phyloP scores from a whole-genome alignment of 2,329 filamentous ascomycete genomes.

The Arachnomyces sp. region DNA sequence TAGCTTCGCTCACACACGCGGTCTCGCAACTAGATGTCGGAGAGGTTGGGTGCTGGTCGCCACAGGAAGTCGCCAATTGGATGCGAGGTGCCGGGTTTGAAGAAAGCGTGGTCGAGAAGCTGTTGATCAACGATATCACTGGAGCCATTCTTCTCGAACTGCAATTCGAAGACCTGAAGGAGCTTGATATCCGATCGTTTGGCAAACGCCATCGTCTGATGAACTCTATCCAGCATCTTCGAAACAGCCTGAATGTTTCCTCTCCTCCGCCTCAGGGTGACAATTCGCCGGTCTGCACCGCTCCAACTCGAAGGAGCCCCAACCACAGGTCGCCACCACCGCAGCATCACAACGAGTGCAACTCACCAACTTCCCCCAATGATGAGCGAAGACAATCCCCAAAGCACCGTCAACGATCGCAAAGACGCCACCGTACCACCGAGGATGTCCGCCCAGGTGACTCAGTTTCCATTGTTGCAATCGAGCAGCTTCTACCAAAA shows the following conservation, averaged over 20 bases:
- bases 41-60: constrained; percentile 25
- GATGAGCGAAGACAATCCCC: too few species aligned
- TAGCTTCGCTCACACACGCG: background rate
- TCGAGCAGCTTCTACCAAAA: constrained; percentile 85
- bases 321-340: background rate
- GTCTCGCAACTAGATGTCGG: constrained; percentile 10
- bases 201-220: constrained; percentile 56
- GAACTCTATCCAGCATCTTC: constrained; percentile 50
- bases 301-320: constrained; percentile 3
- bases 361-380: constrained; percentile 4
- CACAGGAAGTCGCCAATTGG: constrained; percentile 50
- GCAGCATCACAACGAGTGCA: constrained; percentile 1
- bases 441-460: constrained; percentile 65
- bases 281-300: constrained; percentile 2
- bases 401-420: constrained; percentile 55
- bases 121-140: constrained; percentile 86
- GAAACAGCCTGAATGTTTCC: constrained; percentile 20
- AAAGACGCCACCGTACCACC: constrained; percentile 36
- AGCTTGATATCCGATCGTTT: constrained; percentile 56
- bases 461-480: constrained; percentile 84
- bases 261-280: constrained; percentile 27
- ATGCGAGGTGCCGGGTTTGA: constrained; percentile 82
- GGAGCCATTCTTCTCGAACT: constrained; percentile 82
- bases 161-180: constrained; percentile 72
- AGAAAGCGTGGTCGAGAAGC: constrained; percentile 67